Base-by-base conservation (phyloP, 2,329 filamentous ascomycete genomes). In the Cercospora zeina region DNA sequence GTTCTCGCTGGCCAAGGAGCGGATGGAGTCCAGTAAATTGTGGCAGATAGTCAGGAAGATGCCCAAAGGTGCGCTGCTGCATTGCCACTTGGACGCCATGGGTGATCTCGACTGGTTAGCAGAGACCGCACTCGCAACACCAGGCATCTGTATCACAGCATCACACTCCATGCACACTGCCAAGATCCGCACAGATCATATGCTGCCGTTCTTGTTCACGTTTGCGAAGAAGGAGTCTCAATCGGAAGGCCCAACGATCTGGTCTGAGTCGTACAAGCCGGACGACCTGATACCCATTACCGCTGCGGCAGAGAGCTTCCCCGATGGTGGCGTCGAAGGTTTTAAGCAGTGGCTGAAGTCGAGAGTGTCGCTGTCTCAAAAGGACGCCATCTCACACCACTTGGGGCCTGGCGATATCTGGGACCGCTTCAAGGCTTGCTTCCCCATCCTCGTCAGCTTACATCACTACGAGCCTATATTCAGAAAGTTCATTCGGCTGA, bases 391-490 rank as follows among this genome's bases (percentile, higher is more conserved):
- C 50, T 83, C 88, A 67, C 91, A 96, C 72, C 89, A 95, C 70
- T 88, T 93, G 69, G 91, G 93, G 2, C 82, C 92, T 14, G 88
- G 95, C 73, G 88, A 88, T 57, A 88, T 96, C 59, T 97, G 93
- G 92, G 79, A 81, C 24, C 93, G 95, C 72, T 96, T 97, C 76
- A 79, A 96, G 75, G 63, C 83, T 49, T 89, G 88, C 64, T 96
- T 97, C 76, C 77, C 82, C 2, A 84, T 93, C 3, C 82, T 93
- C 49, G 85, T 85, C 42, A 88, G 86, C 14, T 84, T 96, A 56
- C 82, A 96, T 54, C 90, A 89, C 76, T 96, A 97, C 76, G 93
- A 97, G 76, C 93, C 93, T 13, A 90, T 97, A 65, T 93, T 90
- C 77, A 86, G 91, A 24, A 80, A 81, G 16, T 96, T 91, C 71